A percentile compares a stretch with the other conserved stretches of the same genome.
Evolutionary conservation across 169 alveolate species (phyloP).

Genomic region (Eimeria praecox): DNA sequence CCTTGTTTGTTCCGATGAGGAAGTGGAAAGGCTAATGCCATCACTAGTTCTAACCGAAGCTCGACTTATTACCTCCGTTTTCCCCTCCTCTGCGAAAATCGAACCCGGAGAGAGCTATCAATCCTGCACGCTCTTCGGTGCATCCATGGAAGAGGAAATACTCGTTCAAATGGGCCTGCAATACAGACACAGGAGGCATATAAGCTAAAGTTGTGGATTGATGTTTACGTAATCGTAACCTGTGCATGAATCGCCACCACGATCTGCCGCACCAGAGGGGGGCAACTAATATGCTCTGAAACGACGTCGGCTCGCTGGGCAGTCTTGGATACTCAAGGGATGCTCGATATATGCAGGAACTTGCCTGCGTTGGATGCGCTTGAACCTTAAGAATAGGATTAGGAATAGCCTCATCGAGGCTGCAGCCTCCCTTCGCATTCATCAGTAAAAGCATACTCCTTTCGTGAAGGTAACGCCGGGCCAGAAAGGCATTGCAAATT

Average conservation of each 20-base stretch:
- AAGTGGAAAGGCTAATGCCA: background rate
- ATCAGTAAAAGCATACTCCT: slow-evolving; percentile 66
- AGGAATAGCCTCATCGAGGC: slow-evolving; percentile 63
- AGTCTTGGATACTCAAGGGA: background rate
- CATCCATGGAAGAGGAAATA: slow-evolving; percentile 82
- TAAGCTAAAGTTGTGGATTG: background rate
- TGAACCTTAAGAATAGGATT: slow-evolving; percentile 74
- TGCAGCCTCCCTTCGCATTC: slow-evolving; percentile 68
- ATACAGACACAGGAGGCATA: background rate
- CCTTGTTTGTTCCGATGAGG: background rate
- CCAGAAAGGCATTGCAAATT: slow-evolving; percentile 65
- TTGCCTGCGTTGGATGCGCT: slow-evolving; percentile 75
- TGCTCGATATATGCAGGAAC: background rate
- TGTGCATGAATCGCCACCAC: background rate
- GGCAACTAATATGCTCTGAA: background rate
- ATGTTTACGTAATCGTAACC: background rate
- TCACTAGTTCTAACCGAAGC: background rate
- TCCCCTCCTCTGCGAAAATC: slow-evolving; percentile 83
- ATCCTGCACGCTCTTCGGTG: slow-evolving; percentile 73
- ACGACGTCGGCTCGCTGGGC: background rate
- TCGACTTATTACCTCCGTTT: slow-evolving; percentile 71
- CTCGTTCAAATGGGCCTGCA: slow-evolving; percentile 77
- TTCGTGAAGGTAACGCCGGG: slow-evolving; percentile 80
- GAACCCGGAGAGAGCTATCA: slow-evolving; percentile 76
- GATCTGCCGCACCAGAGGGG: background rate